These are phyloP conservation scores for Ricinus communis DNA, from an alignment of 345 rosid genomes.

Conservation along the genomic window DNA sequence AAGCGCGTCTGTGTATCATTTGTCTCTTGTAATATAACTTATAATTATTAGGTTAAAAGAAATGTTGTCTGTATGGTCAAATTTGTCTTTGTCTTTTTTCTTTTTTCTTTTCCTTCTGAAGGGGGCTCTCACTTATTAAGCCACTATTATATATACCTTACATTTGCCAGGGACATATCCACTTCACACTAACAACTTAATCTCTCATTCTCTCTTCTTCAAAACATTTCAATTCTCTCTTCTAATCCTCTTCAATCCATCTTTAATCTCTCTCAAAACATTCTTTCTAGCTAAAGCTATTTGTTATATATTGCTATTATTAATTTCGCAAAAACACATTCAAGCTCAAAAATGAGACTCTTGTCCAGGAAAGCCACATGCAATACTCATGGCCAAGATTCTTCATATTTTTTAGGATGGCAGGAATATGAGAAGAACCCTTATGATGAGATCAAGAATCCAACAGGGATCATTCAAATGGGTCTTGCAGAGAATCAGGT, in stretches of 20 bases:
- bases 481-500: conserved; percentile 92
- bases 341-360: conserved; percentile 40
- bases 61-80: conserved; percentile 27
- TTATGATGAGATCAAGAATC: conserved; percentile 59
- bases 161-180: conserved; percentile 23
- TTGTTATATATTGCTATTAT: no score
- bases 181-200: conserved; percentile 8
- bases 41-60: no score
- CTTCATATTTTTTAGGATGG: conserved; percentile 84
- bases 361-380: conserved; percentile 67
- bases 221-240: background rate
- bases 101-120: no score
- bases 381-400: conserved; percentile 75
- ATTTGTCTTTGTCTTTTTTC: conserved; percentile 8
- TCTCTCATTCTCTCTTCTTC: background rate
- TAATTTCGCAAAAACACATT: no score
- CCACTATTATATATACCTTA: conserved; percentile 22
- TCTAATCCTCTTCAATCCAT: background rate
- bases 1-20: conserved; percentile 28
- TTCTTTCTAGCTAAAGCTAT: background rate
- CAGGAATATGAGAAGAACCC: conserved; percentile 78
- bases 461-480: conserved; percentile 75
- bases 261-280: background rate
- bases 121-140: conserved; percentile 6
- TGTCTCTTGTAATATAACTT: no score